Evolutionary conservation across 768 basidiomycete genomes (phyloP), one percentile per base, ranked within the genome.

Genomic region (Tremella mesenterica): DNA sequence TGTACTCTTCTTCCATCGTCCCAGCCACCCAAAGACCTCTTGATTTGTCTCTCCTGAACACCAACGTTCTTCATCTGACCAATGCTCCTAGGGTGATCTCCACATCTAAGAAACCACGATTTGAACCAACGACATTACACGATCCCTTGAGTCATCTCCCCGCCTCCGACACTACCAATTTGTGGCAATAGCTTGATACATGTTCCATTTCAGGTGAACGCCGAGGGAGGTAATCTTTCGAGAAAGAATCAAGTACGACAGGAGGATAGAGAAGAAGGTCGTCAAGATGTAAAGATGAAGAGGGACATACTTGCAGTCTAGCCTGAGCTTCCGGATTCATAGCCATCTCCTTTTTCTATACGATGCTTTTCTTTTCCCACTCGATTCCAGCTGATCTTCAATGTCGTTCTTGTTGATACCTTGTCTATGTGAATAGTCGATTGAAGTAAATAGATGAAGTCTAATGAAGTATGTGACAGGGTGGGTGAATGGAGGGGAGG

Each of bases 281-380:
- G 44, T 46, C 21, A 46, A 23, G n/a, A 18, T 41, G n/a, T n/a
- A 46, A 6, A 21, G 45, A 21, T 30, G 47, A 31, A 30, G 29
- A 18, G 12, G 29, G n/a, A 30, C 47, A n/a, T 16, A 48, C 47
- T 31, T 48, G 47, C 18, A 48, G 47, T 6, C 47, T 3, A 18
- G 25, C n/a, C 28, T 48, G 47, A 27, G 18, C 25, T 27, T 30
- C 47, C 27, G 47, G 47, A 7, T 25, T 48, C 47, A 48, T 48
- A 7, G 27, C 28, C 44, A 41, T 41, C 14, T n/a, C n/a, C n/a
- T n/a, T n/a, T n/a, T n/a, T n/a, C n/a, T n/a, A n/a, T n/a, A n/a
- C n/a, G n/a, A n/a, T n/a, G n/a, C n/a, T n/a, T n/a, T n/a, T n/a
- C n/a, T n/a, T n/a, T 5, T 16, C 14, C n/a, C 4, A 14, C 38